Base-by-base conservation (phyloP, 1,284 basidiomycete genomes). In the Cryptococcus sp. region DNA sequence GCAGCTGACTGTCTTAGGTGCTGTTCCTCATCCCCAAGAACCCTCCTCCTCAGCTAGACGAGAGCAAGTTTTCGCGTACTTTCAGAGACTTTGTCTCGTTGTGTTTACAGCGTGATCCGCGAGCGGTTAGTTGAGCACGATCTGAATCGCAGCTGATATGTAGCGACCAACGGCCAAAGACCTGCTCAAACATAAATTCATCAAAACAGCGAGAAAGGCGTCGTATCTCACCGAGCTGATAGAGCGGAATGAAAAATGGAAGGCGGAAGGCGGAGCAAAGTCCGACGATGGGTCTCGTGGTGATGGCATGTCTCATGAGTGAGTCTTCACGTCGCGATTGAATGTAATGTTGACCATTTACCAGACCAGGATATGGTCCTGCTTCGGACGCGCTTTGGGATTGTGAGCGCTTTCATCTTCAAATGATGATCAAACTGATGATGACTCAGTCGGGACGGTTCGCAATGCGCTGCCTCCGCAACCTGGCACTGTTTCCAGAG, bases 1-100 rank as follows among this genome's bases (percentile, higher is more conserved):
- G 29, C 29, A 29, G 29, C 29, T 34, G 41, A 26, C 10, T 45
- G 2, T 15, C 63, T n/a, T n/a, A 92, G 90, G 93, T 97, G 19
- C 83, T 99, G 37, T 99, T 99, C 82, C 83, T 99, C 58, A 99
- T 99, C 57, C 96, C 95, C 20, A 97, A 98, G 82, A 98, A 98
- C 72, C 86, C 90, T 3, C 96, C 95, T 2, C 96, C 95, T 5
- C 85, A 85, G 40, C 82, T 99, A 50, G 93, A 96, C 62, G 77
- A 78, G 40, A 85, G 84, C 20, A 87, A 88, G 62, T 99, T 95
- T 77, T 91, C 91, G 2, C 91, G 91, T 69, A 83, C 88, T 1
- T 99, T 99, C 81, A 84, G 88, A 69, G 96, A 98, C 54, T 99
- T 99, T 75, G 91, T 99, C 20, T 83, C 89, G 1, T 87, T 88